phyloP scores from a whole-genome alignment of 192 early-diverging fungal genomes.

The Coemansia sp. region DNA sequence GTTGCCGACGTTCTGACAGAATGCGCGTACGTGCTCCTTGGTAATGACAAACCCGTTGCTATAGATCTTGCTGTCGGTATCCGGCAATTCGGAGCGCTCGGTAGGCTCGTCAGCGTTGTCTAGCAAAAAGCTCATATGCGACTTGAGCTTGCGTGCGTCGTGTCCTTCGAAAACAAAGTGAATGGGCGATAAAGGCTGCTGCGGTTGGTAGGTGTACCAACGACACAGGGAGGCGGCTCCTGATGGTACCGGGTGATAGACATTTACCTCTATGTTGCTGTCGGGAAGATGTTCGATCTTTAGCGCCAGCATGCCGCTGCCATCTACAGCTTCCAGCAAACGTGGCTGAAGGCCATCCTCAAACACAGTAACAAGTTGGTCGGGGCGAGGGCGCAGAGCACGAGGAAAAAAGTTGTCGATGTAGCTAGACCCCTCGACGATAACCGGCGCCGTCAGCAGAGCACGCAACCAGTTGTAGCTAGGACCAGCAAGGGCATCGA shows the following conservation, averaged over 20 bases:
- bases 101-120: conserved; percentile 5
- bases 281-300: conserved; percentile 72
- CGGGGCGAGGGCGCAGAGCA: conserved; percentile 60
- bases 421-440: conserved; percentile 71
- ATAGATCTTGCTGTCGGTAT: not conserved
- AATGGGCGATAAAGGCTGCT: conserved; percentile 11
- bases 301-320: conserved; percentile 66
- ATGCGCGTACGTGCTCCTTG: conserved; percentile 81
- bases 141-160: not conserved
- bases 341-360: not conserved
- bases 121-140: conserved; percentile 2
- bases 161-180: not conserved
- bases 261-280: conserved; percentile 56
- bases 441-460: conserved; percentile 65
- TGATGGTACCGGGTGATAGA: conserved; percentile 42
- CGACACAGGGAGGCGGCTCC: conserved; percentile 26
- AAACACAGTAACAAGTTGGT: conserved; percentile 37
- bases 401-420: conserved; percentile 59
- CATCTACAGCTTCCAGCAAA: not conserved
- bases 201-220: conserved; percentile 3
- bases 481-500: conserved; percentile 68
- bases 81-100: not conserved
- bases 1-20: conserved; percentile 72
- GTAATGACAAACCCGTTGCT: conserved; percentile 13
- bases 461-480: conserved; percentile 76